These are phyloP conservation scores for Eutrema salsugineum DNA, from an alignment of 441 rosid genomes.

Conservation along the genomic window DNA sequence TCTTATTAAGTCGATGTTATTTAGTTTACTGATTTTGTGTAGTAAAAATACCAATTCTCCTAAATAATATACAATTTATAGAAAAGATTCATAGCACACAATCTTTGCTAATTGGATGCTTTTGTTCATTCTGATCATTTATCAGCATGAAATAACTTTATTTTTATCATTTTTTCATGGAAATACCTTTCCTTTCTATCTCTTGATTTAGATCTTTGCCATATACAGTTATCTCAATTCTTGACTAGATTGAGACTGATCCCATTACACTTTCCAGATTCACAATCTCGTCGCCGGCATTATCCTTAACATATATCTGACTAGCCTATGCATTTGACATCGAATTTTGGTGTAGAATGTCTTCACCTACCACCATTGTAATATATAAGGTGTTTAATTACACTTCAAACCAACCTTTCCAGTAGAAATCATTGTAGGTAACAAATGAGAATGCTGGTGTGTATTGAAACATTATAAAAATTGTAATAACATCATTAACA, in stretches of 20 bases:
- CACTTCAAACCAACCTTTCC: neutral
- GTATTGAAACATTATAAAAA: slow-evolving; percentile 4
- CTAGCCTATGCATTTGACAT: too few relatives aligned
- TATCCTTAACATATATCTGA: neutral
- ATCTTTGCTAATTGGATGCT: neutral
- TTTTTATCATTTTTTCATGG: neutral
- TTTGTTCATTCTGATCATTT: neutral
- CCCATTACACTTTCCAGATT: neutral
- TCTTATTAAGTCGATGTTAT: too few relatives aligned
- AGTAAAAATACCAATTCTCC: neutral
- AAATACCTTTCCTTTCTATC: too few relatives aligned
- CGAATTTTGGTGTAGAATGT: too few relatives aligned
- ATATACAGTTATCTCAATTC: too few relatives aligned
- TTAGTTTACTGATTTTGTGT: neutral
- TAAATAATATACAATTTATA: neutral
- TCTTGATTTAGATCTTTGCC: neutral
- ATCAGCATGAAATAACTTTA: neutral
- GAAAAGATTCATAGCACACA: neutral
- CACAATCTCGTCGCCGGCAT: neutral
- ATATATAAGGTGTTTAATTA: neutral
- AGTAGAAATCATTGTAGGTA: neutral
- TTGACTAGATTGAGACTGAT: neutral
- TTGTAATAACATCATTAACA: neutral
- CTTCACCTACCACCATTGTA: neutral
- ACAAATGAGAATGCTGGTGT: neutral